Base-by-base conservation (phyloP, 768 basidiomycete species). In the Lentinus brumalis region DNA sequence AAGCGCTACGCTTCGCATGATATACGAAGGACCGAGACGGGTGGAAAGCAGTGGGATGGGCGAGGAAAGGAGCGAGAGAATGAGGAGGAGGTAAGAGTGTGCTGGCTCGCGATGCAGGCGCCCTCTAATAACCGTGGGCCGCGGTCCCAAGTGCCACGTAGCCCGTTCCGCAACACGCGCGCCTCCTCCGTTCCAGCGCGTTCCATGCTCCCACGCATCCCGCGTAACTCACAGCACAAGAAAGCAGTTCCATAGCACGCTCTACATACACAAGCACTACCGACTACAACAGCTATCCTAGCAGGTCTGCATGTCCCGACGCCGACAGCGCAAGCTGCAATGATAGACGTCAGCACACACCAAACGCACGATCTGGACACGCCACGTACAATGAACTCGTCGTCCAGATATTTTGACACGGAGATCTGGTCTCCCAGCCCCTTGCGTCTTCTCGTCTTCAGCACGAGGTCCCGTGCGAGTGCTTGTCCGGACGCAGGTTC, bases 401-500 rank as follows among this genome's bases (percentile, higher is more conserved):
- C 94, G 74, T 98, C 96, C 72, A 98, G 74, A 77, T 97, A 98
- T 75, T 97, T 98, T 35, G 95, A 94, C 62, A 97, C 96, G 8
- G 95, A 93, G 64, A 98, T 96, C 76, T 94, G 92, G 75, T 98
- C 96, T 29, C 94, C 94, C 31, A 98, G 84, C 21, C 97, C 97
- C 73, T 99, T 99, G 71, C 97, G 81, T 76, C 97, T 83, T 60
- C 97, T 86, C 18, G 96, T 98, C 79, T 99, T 99, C 56, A 99
- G 80, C 47, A 98, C 95, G 45, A 99, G 82, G 76, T 99, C 96
- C 64, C 96, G 78, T 49, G 96, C 96, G 45, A 98, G 81, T 30
- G 93, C 90, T 73, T 98, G 96, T 11, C 97, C 96, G 47, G 95
- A 94, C 39, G 96, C 97, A 53, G 97, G 97, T 73, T 99, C 97